Base-by-base conservation (phyloP, 2,329 filamentous ascomycete species). In the Thielaviopsis ethacetica region DNA sequence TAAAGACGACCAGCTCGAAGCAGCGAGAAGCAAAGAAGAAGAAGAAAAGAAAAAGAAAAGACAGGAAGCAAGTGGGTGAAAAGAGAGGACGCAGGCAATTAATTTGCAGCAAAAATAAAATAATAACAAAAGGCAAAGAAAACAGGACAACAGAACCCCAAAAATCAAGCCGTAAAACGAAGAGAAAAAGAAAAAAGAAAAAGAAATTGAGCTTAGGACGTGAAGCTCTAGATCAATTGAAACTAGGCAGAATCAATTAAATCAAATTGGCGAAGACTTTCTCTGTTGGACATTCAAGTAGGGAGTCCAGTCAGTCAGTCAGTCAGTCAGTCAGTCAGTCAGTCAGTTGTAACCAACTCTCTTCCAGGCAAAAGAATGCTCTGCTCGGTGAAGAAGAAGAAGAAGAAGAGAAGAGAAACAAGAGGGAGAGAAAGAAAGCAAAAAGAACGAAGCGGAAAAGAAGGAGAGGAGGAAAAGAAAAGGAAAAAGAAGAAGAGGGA, bases 381-480 rank as follows among this genome's bases (percentile, higher is more conserved):
- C n/a, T 21, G 26, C 38, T 34, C 24, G 3, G 53, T 41, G 30
- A 13, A 22, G 34, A 41, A 19, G 5, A 30, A 44, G 22, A 24
- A 19, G 13, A 30, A 17, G n/a, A 57, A 52, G 26, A 60, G 52
- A 58, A 62, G 53, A 62, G 54, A 62, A 62, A 59, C 52, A 58
- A 56, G 55, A 53, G 44, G 47, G 49, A 54, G 57, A 57, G 56
- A 56, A 26, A 58, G 22, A 53, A 21, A 63, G 62, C 60, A 38
- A 49, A 10, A 17, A 41, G 15, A 58, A 52, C 22, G 63, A 53
- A 59, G 54, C 59, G 59, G 60, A 63, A 59, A 62, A 61, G 63
- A 62, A 61, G 63, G 41, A 62, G 64, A 62, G 63, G 64, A 62
- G 62, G 59, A 62, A 62, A 64, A 64, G 65, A 61, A 62, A 59